phyloP scores from a whole-genome alignment of 2,329 filamentous ascomycete species.

The Ophiostoma montium region DNA sequence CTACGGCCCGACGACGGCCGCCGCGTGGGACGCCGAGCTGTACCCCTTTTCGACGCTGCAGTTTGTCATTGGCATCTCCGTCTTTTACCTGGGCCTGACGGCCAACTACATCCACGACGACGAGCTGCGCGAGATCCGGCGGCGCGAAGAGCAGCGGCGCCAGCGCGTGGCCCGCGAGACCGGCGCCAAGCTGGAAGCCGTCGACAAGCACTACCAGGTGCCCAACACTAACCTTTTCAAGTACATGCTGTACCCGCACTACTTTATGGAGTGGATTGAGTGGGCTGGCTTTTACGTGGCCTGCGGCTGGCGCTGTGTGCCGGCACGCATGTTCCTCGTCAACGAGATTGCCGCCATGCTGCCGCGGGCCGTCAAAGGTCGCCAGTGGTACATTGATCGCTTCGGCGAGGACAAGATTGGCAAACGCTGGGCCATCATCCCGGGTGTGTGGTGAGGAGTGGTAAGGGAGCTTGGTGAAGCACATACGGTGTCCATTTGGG shows the following conservation, averaged over 20 bases:
- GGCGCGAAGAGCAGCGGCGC: constrained; percentile 36
- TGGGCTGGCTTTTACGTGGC: constrained; percentile 83
- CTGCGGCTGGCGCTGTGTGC: constrained; percentile 50
- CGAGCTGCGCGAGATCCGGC: constrained; percentile 72
- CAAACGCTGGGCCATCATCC: constrained; percentile 57
- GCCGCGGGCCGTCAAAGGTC: constrained; percentile 67
- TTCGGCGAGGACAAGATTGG: constrained; percentile 77
- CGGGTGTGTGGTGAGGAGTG: constrained; percentile 32
- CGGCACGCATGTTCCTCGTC: constrained; percentile 66
- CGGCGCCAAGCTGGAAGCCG: constrained; percentile 20
- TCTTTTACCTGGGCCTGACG: constrained; percentile 65
- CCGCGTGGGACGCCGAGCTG: constrained; percentile 27
- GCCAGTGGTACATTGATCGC: constrained; percentile 71
- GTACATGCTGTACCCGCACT: constrained; percentile 80
- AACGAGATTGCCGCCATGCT: constrained; percentile 88
- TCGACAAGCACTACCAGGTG: constrained; percentile 76
- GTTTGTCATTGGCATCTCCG: constrained; percentile 49
- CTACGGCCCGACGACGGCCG: constrained; percentile 53
- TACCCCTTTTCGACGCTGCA: constrained; percentile 23
- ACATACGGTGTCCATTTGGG: no score
- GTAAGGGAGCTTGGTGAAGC: no score
- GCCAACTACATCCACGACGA: constrained; percentile 86
- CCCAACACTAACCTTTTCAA: constrained; percentile 73
- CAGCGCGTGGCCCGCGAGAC: constrained; percentile 22
- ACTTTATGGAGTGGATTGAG: constrained; percentile 93